Percentiles rank a stretch among this genome's conserved stretches.
Evolutionary conservation across 768 basidiomycete genomes (phyloP).

Genomic region (Vararia minispora): DNA sequence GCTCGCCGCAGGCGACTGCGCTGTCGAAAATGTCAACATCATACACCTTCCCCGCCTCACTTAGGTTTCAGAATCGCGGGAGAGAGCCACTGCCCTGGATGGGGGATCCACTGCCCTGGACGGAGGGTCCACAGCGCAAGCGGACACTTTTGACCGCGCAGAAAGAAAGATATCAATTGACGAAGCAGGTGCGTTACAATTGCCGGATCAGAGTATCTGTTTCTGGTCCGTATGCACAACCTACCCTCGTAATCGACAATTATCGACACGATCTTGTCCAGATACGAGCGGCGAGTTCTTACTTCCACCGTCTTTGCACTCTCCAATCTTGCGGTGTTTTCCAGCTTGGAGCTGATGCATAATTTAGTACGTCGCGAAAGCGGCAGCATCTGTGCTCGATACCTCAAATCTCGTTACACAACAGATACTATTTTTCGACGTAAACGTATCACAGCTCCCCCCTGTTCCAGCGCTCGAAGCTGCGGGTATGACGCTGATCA

Average conservation of each 20-base stretch:
- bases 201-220: too few species aligned
- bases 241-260: too few species aligned
- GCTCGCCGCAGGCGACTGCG: too few species aligned
- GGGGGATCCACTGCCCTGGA: conserved; percentile 20
- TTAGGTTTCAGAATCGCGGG: too few species aligned
- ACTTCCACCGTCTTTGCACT: too few species aligned
- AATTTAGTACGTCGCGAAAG: conserved; percentile 11
- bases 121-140: conserved; percentile 14
- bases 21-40: too few species aligned
- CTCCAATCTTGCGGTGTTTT: neutral
- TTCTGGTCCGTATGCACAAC: too few species aligned
- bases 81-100: too few species aligned
- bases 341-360: too few species aligned
- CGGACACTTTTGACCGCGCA: conserved; percentile 18
- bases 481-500: conserved; percentile 39
- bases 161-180: conserved; percentile 18
- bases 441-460: conserved; percentile 32
- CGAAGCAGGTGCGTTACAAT: too few species aligned
- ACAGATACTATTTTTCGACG: conserved; percentile 28
- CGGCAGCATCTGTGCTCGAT: conserved; percentile 25
- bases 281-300: conserved; percentile 17
- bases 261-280: too few species aligned
- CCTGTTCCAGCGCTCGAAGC: conserved; percentile 43
- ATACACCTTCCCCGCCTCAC: too few species aligned
- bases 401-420: conserved; percentile 29